Evolutionary conservation across 2,329 filamentous ascomycete genomes (phyloP), one percentile per base, ranked within the genome.

Genomic region (Cladosporium velox): DNA sequence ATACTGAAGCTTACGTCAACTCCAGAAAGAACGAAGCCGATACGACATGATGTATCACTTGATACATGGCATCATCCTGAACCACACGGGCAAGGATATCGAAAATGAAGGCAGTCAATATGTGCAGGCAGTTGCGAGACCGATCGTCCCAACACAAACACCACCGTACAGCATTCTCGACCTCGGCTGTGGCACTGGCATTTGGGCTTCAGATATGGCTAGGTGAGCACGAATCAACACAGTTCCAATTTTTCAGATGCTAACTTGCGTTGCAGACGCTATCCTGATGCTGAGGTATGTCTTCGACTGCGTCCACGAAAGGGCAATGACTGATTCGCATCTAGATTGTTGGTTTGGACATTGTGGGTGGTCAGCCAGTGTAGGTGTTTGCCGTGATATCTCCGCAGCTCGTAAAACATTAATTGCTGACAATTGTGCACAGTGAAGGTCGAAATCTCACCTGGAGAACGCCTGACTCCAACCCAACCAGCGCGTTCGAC

Each of bases 201-300:
- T 96, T 68, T 98, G 94, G 94, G 87, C 90, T 49, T 91, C 96
- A 72, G 90, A 94, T 71, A 90, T 97, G 79, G 90, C 91, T 69
- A 88, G 91, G 86, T 92, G 82, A 80, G 87, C 80, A 72, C 64
- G 66, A n/a, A 21, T 12, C n/a, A 0, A 24, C 15, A 3, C 30
- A 21, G 10, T 21, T 26, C 59, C 14, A 21, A 2, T 34, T 6
- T 7, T 12, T 41, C n/a, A 38, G 15, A 18, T 8, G 52, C 62
- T 65, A 32, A 59, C 41, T 11, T 10, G n/a, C 14, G n/a, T 2
- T 21, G n/a, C 41, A 47, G 41, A 47, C 41, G 41, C 21, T 47
- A 86, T 73, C 81, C 81, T 14, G 74, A 85, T 24, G 84, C 87
- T 61, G 85, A 87, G 76, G 80, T 81, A 70, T 66, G 1, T 24